Conservation (phyloP, 257 asterid genomes). For the Marsdenia floribunda region DNA sequence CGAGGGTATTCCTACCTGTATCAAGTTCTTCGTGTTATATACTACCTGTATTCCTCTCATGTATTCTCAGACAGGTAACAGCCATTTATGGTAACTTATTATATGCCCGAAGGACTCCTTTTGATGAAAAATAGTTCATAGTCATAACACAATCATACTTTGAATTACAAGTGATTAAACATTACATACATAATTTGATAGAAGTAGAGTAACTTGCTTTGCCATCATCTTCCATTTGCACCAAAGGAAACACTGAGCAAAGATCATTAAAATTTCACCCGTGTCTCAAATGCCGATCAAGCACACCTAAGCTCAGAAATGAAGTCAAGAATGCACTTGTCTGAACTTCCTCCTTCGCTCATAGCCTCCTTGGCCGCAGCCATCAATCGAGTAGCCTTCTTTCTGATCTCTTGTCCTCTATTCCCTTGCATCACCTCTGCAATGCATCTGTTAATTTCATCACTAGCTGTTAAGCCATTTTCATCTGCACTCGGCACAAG, state of each 20-base stretch:
- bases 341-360: slow-evolving; percentile 46
- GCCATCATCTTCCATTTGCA: neutral
- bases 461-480: slow-evolving; percentile 21
- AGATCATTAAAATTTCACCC: neutral
- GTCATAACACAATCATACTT: no score
- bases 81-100: no score
- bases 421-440: slow-evolving; percentile 32
- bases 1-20: no score
- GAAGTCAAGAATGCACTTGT: slow-evolving; percentile 36
- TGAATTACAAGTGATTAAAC: neutral
- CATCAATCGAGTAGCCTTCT: slow-evolving; percentile 30
- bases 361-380: slow-evolving; percentile 40
- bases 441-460: slow-evolving; percentile 38
- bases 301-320: slow-evolving; percentile 15
- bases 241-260: no score
- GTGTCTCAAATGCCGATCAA: neutral
- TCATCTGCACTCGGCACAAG: slow-evolving; percentile 27
- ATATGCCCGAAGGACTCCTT: no score
- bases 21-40: no score
- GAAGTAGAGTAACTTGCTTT: neutral
- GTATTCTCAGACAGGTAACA: no score
- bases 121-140: no score
- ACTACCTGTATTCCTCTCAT: neutral
- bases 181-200: neutral
- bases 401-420: slow-evolving; percentile 30